phyloP scores from a whole-genome alignment of 2,329 filamentous ascomycete genomes.

The Cytospora schulzeri region DNA sequence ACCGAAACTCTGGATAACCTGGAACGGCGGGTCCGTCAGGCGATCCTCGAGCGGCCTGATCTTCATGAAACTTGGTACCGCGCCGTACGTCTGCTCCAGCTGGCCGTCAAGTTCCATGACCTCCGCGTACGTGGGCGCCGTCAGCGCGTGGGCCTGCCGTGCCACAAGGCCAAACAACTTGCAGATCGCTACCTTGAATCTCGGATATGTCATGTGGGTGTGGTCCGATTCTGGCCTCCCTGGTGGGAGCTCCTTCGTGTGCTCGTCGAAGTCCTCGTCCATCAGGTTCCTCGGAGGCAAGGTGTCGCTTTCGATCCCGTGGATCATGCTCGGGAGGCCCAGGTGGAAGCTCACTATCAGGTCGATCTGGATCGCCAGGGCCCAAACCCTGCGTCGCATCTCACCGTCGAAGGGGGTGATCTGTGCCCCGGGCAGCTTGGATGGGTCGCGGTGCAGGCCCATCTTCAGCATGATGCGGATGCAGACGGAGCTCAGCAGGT shows the following conservation, averaged over 20 bases:
- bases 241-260: constrained; percentile 56
- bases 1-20: constrained; percentile 56
- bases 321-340: constrained; percentile 63
- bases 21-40: constrained; percentile 49
- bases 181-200: constrained; percentile 52
- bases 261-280: constrained; percentile 66
- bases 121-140: constrained; percentile 50
- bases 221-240: constrained; percentile 60
- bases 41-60: constrained; percentile 51
- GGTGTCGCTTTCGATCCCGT: constrained; percentile 65
- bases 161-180: constrained; percentile 54
- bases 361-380: constrained; percentile 60
- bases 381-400: constrained; percentile 57
- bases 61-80: constrained; percentile 51
- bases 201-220: constrained; percentile 59
- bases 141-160: constrained; percentile 51
- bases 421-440: constrained; percentile 45
- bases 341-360: constrained; percentile 67
- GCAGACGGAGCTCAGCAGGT: constrained; percentile 52
- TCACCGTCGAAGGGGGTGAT: constrained; percentile 56
- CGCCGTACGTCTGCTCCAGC: constrained; percentile 48
- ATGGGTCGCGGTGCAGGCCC: constrained; percentile 60
- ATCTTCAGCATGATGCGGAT: constrained; percentile 60
- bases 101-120: constrained; percentile 50
- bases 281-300: constrained; percentile 62